phyloP scores from a whole-genome alignment of 1,139 yeast genomes.

The Suhomyces bolitotheri region DNA sequence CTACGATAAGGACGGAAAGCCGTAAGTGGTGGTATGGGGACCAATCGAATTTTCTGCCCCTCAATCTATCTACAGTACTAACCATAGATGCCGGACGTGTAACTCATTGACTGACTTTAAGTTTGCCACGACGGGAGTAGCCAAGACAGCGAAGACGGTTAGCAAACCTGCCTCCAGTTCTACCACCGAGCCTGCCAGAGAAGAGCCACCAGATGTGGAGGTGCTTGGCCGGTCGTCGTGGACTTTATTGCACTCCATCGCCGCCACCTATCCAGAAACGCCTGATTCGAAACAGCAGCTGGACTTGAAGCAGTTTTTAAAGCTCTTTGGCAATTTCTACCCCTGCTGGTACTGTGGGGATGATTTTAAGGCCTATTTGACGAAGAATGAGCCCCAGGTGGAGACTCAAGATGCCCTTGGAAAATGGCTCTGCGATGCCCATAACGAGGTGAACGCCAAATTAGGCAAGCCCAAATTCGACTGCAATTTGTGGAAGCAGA shows the following conservation, averaged over 20 bases:
- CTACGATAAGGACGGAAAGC: constrained; percentile 87
- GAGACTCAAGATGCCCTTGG: constrained; percentile 78
- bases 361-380: constrained; percentile 71
- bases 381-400: constrained; percentile 63
- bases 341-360: constrained; percentile 96
- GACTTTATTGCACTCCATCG: constrained; percentile 88
- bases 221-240: constrained; percentile 84
- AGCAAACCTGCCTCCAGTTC: constrained; percentile 7
- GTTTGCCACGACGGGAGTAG: constrained; percentile 42
- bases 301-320: constrained; percentile 71
- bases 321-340: constrained; percentile 73
- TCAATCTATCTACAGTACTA: too few relatives aligned
- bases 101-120: constrained; percentile 76
- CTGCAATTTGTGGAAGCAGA: constrained; percentile 84
- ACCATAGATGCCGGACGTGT: constrained; percentile 78
- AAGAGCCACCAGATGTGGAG: constrained; percentile 86
- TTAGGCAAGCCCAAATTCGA: constrained; percentile 84
- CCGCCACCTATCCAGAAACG: constrained; percentile 80
- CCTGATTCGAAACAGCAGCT: constrained; percentile 64
- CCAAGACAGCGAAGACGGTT: constrained; percentile 15
- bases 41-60: too few relatives aligned
- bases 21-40: constrained; percentile 53
- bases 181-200: too few relatives aligned
- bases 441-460: constrained; percentile 83
- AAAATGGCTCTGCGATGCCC: constrained; percentile 92